Conservation (phyloP, 2,329 filamentous ascomycete species). For the Scopulariopsis brevicaulis region DNA sequence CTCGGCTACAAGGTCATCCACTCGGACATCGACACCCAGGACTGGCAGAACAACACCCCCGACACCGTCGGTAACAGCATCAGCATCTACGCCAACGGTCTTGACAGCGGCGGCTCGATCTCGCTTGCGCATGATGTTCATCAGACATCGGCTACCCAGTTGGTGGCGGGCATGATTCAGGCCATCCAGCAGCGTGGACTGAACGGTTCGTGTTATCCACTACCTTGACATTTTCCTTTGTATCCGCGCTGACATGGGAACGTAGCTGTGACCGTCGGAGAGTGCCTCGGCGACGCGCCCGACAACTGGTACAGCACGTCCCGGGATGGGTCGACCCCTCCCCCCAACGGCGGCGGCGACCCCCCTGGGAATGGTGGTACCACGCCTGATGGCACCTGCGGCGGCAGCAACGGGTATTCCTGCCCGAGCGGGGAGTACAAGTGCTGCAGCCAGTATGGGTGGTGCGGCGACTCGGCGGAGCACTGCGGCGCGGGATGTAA, state of each 20-base stretch:
- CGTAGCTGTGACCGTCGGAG: conserved; percentile 15
- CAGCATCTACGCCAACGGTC: conserved; percentile 16
- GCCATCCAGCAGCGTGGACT: conserved; percentile 6
- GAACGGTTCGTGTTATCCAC: not conserved
- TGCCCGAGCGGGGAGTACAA: conserved; percentile 1
- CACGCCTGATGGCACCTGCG: conserved; percentile 5
- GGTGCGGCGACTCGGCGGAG: conserved; percentile 4
- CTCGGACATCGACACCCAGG: conserved; percentile 49
- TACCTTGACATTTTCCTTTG: not conserved
- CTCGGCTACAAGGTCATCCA: conserved; percentile 45
- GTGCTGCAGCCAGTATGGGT: conserved; percentile 4
- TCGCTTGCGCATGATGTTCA: conserved; percentile 42
- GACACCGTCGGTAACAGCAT: conserved; percentile 35
- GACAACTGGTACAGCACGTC: conserved; percentile 38
- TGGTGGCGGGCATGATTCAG: conserved; percentile 15
- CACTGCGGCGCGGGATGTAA: conserved; percentile 6
- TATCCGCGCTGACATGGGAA: not conserved
- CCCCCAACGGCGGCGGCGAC: not conserved
- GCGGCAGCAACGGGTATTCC: not conserved
- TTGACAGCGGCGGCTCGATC: conserved; percentile 26
- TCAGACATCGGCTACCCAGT: conserved; percentile 28
- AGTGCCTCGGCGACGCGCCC: conserved; percentile 40
- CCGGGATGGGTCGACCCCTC: not conserved
- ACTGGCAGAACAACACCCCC: conserved; percentile 41
- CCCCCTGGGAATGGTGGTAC: not conserved